A percentile compares a stretch with the other conserved stretches of the same genome.
These are phyloP conservation scores for Phlegmacium glaucopus DNA, from an alignment of 768 basidiomycete species.

Conservation along the genomic window DNA sequence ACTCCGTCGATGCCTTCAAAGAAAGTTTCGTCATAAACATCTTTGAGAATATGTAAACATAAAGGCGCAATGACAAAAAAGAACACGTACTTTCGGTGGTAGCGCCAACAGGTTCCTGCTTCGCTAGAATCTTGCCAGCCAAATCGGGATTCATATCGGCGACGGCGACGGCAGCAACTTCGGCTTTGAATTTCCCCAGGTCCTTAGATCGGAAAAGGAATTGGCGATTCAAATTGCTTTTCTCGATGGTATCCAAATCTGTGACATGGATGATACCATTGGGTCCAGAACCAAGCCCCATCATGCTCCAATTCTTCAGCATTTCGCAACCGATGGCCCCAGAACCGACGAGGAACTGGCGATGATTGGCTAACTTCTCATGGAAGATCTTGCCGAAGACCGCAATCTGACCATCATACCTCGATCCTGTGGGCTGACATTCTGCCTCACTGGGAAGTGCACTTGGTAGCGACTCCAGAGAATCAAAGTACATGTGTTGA, in stretches of 20 bases:
- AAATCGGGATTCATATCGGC: slow-evolving; percentile 95
- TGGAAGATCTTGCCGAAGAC: slow-evolving; percentile 96
- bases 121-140: slow-evolving; percentile 77
- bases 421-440: slow-evolving; percentile 72
- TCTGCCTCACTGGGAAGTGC: slow-evolving; percentile 77
- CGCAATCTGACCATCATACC: slow-evolving; percentile 94
- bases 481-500: slow-evolving; percentile 96
- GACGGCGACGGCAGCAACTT: slow-evolving; percentile 88
- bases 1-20: slow-evolving; percentile 88
- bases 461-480: slow-evolving; percentile 87
- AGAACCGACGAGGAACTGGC: slow-evolving; percentile 97
- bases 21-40: slow-evolving; percentile 84
- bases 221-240: slow-evolving; percentile 96
- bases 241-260: slow-evolving; percentile 98
- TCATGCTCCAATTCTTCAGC: slow-evolving; percentile 99
- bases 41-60: slow-evolving; percentile 59
- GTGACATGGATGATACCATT: slow-evolving; percentile 88
- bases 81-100: slow-evolving; percentile 80
- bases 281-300: slow-evolving; percentile 83
- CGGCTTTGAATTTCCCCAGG: slow-evolving; percentile 94
- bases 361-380: slow-evolving; percentile 81
- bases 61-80: slow-evolving; percentile 14
- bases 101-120: slow-evolving; percentile 91
- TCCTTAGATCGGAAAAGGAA: slow-evolving; percentile 98
- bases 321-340: slow-evolving; percentile 99